These are phyloP conservation scores for Suhomyces bolitotheri DNA, from an alignment of 1,139 yeast species.

Conservation along the genomic window DNA sequence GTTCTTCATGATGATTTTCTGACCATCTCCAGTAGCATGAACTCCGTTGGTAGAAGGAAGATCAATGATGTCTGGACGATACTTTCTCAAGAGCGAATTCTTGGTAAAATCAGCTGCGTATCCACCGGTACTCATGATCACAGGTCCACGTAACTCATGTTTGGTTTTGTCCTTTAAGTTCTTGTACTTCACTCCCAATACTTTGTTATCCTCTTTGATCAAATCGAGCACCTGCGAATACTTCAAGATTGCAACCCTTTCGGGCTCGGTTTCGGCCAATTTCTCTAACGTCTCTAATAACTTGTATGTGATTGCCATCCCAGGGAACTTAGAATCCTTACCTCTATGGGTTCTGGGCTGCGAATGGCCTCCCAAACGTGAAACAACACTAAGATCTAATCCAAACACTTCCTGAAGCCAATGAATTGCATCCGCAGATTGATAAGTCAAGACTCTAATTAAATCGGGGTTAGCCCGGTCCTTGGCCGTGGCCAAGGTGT, in stretches of 20 bases:
- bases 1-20: conserved; percentile 54
- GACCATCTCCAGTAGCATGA: conserved; percentile 80
- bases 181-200: conserved; percentile 52
- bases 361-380: conserved; percentile 74
- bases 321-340: conserved; percentile 64
- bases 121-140: conserved; percentile 81
- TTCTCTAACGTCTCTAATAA: conserved; percentile 56
- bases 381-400: conserved; percentile 63
- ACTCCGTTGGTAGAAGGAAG: conserved; percentile 74
- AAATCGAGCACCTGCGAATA: conserved; percentile 60
- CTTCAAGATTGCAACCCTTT: conserved; percentile 51
- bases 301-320: conserved; percentile 72
- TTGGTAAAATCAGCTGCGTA: conserved; percentile 62
- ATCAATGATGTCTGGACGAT: conserved; percentile 61
- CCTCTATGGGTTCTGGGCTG: conserved; percentile 76
- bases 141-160: conserved; percentile 49
- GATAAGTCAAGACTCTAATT: conserved; percentile 51
- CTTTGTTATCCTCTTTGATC: conserved; percentile 32
- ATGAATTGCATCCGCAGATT: conserved; percentile 61
- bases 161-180: conserved; percentile 38
- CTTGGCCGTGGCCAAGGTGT: conserved; percentile 66
- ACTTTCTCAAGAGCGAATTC: conserved; percentile 50
- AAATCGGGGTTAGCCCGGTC: conserved; percentile 57
- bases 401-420: conserved; percentile 70
- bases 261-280: conserved; percentile 50